Percentiles rank a stretch among this genome's conserved stretches.
Conservation (phyloP, 2,329 filamentous ascomycete genomes). For the Pseudocercospora ulei region DNA sequence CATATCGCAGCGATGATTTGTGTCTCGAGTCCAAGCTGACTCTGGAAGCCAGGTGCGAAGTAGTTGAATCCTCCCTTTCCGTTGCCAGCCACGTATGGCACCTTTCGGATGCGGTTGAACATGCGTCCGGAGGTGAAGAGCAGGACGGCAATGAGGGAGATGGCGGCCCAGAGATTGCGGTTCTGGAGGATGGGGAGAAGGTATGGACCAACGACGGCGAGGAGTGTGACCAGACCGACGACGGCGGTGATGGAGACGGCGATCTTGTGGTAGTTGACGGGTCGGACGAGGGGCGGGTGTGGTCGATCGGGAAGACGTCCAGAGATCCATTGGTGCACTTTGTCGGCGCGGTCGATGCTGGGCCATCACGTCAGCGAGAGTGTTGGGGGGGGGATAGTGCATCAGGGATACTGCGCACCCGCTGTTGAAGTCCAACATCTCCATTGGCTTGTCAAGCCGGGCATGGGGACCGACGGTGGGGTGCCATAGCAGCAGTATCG, state of each 20-base stretch:
- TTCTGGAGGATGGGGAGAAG: constrained; percentile 73
- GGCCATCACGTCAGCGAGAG: constrained; percentile 4
- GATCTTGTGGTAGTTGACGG: constrained; percentile 77
- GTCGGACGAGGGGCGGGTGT: constrained; percentile 67
- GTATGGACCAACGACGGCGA: constrained; percentile 66
- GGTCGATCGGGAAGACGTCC: constrained; percentile 67
- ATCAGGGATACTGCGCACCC: constrained; percentile 50
- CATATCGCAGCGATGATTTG: constrained; percentile 91
- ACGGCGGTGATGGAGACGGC: constrained; percentile 57
- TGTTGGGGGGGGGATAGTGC: not conserved
- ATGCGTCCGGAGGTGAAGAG: constrained; percentile 95
- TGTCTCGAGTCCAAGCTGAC: constrained; percentile 86
- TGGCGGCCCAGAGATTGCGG: constrained; percentile 84
- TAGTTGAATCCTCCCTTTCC: constrained; percentile 79
- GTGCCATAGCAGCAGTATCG: constrained; percentile 76
- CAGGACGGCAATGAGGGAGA: constrained; percentile 79
- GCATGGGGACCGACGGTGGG: constrained; percentile 76
- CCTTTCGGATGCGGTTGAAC: constrained; percentile 97
- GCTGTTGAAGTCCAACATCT: constrained; percentile 73
- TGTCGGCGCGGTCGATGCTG: constrained; percentile 65
- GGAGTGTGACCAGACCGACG: constrained; percentile 58
- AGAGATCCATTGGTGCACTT: constrained; percentile 66
- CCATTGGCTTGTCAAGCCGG: constrained; percentile 55
- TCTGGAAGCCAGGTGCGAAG: constrained; percentile 86
- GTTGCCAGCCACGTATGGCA: constrained; percentile 81